Evolutionary conservation across 2,329 filamentous ascomycete genomes (phyloP).

Genomic region (Hirsutella rhossiliensis): DNA sequence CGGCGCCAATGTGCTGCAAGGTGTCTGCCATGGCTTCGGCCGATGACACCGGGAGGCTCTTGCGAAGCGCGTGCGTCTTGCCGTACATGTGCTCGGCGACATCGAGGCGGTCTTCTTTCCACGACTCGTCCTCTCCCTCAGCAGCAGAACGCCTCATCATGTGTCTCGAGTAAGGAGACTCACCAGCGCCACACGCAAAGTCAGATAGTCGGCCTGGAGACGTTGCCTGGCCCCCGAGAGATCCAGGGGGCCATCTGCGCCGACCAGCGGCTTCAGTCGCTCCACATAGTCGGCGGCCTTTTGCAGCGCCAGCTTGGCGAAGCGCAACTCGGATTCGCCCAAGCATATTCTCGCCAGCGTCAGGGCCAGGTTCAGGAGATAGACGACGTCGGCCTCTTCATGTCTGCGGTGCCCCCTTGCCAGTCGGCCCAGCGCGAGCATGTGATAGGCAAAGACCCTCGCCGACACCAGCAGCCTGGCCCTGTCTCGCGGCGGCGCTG

Average conservation of each 20-base stretch:
- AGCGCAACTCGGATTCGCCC: conserved; percentile 41
- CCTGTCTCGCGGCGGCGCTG: neutral
- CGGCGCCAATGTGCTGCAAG: conserved; percentile 60
- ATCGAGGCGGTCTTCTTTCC: conserved; percentile 60
- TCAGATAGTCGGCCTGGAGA: conserved; percentile 50
- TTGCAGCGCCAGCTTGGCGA: conserved; percentile 50
- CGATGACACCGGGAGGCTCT: conserved; percentile 30
- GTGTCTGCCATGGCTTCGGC: conserved; percentile 54
- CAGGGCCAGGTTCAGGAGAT: conserved; percentile 55
- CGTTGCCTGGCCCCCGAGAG: conserved; percentile 8
- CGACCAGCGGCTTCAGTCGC: conserved; percentile 6
- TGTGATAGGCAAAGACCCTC: conserved; percentile 49
- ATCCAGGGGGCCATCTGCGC: neutral
- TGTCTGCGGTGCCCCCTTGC: conserved; percentile 13
- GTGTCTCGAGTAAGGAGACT: conserved; percentile 8
- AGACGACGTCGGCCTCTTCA: conserved; percentile 28
- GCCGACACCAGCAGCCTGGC: conserved; percentile 23
- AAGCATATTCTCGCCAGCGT: conserved; percentile 43
- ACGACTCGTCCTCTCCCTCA: conserved; percentile 41
- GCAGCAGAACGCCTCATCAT: neutral
- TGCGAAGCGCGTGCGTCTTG: conserved; percentile 35
- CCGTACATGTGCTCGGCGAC: conserved; percentile 68
- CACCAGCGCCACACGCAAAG: conserved; percentile 56
- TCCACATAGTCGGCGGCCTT: conserved; percentile 45
- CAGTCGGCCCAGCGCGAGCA: conserved; percentile 47